phyloP scores from a whole-genome alignment of 257 asterid genomes.

The Ballota nigra region DNA sequence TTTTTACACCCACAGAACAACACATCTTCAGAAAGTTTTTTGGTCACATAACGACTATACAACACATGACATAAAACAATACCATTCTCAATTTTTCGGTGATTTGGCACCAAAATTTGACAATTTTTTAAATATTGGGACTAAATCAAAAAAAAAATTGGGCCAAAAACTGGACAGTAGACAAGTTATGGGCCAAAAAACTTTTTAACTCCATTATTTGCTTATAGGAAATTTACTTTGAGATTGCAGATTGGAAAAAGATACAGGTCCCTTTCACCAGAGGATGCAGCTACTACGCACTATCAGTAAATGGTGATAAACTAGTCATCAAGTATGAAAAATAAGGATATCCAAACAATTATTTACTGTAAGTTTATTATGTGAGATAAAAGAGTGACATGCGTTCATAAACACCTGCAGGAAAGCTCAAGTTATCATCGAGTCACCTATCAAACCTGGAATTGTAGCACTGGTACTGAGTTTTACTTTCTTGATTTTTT shows the following conservation, averaged over 20 bases:
- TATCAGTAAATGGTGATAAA: conserved; percentile 41
- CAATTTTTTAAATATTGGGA: too few species aligned
- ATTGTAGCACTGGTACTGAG: conserved; percentile 48
- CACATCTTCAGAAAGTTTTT: too few species aligned
- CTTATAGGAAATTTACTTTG: conserved; percentile 6
- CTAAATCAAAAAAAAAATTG: too few species aligned
- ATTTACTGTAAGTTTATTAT: neutral
- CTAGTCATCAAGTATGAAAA: conserved; percentile 57
- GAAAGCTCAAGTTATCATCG: conserved; percentile 56
- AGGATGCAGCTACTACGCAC: conserved; percentile 68
- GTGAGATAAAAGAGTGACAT: neutral
- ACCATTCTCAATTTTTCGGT: too few species aligned
- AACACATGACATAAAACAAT: too few species aligned
- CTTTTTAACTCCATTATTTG: too few species aligned
- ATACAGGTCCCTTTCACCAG: conserved; percentile 68
- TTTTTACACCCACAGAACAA: neutral
- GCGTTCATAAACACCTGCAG: conserved; percentile 38
- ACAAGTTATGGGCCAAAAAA: too few species aligned
- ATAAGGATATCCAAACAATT: neutral
- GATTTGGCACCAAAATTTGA: too few species aligned
- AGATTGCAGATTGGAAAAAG: conserved; percentile 66
- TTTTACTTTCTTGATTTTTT: neutral
- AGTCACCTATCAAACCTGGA: conserved; percentile 79
- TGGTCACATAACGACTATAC: too few species aligned
- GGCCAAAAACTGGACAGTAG: too few species aligned